These are phyloP conservation scores for Thermothelomyces thermophilus DNA, from an alignment of 2,329 filamentous ascomycete genomes.

Conservation along the genomic window DNA sequence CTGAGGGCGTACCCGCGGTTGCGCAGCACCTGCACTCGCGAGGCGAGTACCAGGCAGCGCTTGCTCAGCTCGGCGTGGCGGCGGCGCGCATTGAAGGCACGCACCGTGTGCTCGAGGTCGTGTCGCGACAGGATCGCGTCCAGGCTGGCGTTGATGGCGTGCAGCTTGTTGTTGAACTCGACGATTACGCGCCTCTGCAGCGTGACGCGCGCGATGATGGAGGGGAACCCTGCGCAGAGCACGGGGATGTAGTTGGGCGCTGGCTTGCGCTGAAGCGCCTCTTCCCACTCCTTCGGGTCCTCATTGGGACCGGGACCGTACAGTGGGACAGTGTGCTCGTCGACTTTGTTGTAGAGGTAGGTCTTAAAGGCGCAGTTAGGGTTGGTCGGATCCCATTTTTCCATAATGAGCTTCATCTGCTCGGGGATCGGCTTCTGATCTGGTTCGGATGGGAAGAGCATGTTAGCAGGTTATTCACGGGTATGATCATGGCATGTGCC, in stretches of 20 bases:
- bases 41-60: constrained; percentile 66
- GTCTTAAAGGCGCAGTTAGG: constrained; percentile 69
- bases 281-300: constrained; percentile 75
- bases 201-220: constrained; percentile 64
- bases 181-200: constrained; percentile 64
- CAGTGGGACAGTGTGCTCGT: constrained; percentile 66
- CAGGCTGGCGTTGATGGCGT: constrained; percentile 72
- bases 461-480: no score
- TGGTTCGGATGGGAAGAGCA: constrained; percentile 27
- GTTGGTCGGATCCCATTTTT: constrained; percentile 67
- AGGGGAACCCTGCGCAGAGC: constrained; percentile 65
- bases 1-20: constrained; percentile 78
- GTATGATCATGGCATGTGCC: neutral
- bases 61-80: constrained; percentile 67
- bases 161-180: constrained; percentile 64
- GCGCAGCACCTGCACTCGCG: constrained; percentile 71
- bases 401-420: constrained; percentile 62
- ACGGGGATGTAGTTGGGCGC: constrained; percentile 70
- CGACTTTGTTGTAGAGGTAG: constrained; percentile 84
- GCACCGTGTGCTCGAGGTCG: constrained; percentile 68
- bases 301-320: constrained; percentile 65
- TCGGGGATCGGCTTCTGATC: constrained; percentile 68
- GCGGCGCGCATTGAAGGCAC: constrained; percentile 64
- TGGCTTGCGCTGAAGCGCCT: constrained; percentile 73
- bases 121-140: constrained; percentile 67